phyloP scores from a whole-genome alignment of 805 yeast genomes.

The Metschnikowia matae region DNA sequence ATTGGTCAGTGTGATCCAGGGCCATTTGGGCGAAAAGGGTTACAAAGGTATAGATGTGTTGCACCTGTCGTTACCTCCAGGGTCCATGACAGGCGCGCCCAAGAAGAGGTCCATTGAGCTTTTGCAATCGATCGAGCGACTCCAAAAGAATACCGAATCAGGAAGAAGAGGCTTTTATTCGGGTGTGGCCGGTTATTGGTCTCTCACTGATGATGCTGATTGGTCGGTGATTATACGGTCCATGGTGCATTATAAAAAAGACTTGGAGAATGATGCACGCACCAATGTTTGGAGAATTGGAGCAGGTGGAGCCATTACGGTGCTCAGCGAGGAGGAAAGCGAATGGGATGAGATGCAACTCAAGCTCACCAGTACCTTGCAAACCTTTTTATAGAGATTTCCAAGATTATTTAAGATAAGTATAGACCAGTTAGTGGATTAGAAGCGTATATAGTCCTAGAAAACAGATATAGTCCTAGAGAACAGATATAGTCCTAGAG shows the following conservation, averaged over 20 bases:
- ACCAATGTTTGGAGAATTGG: slow-evolving; percentile 73
- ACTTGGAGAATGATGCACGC: slow-evolving; percentile 25
- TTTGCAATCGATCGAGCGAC: slow-evolving; percentile 53
- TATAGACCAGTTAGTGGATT: no score
- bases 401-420: not conserved
- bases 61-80: slow-evolving; percentile 84
- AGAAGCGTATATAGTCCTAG: no score
- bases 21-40: slow-evolving; percentile 38
- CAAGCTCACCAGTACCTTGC: slow-evolving; percentile 77
- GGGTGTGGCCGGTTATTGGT: slow-evolving; percentile 96
- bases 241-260: slow-evolving; percentile 60
- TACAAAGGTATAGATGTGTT: slow-evolving; percentile 77
- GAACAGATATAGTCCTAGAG: no score
- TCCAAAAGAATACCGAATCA: slow-evolving; percentile 30
- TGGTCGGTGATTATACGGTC: slow-evolving; percentile 96
- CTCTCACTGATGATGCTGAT: slow-evolving; percentile 79
- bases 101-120: slow-evolving; percentile 88
- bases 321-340: slow-evolving; percentile 71
- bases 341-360: slow-evolving; percentile 91
- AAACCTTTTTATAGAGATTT: slow-evolving; percentile 46
- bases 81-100: slow-evolving; percentile 99
- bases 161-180: slow-evolving; percentile 81
- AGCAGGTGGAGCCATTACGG: slow-evolving; percentile 98
- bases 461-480: no score
- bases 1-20: slow-evolving; percentile 83